Conservation (phyloP, 1,284 basidiomycete species). For the Rhodotorula mucilaginosa region DNA sequence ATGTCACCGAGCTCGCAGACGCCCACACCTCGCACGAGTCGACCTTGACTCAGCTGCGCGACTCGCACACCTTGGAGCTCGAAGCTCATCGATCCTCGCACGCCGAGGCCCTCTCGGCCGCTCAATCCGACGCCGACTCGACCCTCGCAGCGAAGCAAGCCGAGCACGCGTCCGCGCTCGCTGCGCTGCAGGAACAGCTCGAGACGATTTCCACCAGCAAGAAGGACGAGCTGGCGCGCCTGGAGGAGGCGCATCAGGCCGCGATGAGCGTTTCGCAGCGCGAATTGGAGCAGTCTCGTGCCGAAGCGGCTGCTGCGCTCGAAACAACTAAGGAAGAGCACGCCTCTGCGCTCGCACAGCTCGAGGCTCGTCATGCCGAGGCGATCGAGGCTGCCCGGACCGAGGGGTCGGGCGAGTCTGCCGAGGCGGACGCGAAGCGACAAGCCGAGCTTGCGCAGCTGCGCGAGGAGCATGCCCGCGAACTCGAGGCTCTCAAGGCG, state of each 20-base stretch:
- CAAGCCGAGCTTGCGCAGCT: neutral
- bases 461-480: neutral
- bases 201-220: neutral
- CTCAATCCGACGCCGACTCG: neutral
- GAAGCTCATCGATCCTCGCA: neutral
- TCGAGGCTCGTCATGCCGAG: slow-evolving; percentile 48
- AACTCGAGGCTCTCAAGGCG: neutral
- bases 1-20: neutral
- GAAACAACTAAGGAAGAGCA: neutral
- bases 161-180: neutral
- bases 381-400: neutral
- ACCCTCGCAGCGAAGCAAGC: neutral
- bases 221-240: neutral
- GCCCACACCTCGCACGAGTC: neutral
- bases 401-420: neutral
- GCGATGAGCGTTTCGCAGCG: neutral
- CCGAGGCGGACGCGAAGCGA: slow-evolving; percentile 64
- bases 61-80: neutral
- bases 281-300: neutral
- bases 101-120: neutral
- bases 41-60: slow-evolving; percentile 4
- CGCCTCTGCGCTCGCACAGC: slow-evolving; percentile 18
- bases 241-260: neutral
- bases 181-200: neutral
- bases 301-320: neutral